phyloP scores from a whole-genome alignment of 2,329 filamentous ascomycete genomes.

The Colletotrichum salicis region DNA sequence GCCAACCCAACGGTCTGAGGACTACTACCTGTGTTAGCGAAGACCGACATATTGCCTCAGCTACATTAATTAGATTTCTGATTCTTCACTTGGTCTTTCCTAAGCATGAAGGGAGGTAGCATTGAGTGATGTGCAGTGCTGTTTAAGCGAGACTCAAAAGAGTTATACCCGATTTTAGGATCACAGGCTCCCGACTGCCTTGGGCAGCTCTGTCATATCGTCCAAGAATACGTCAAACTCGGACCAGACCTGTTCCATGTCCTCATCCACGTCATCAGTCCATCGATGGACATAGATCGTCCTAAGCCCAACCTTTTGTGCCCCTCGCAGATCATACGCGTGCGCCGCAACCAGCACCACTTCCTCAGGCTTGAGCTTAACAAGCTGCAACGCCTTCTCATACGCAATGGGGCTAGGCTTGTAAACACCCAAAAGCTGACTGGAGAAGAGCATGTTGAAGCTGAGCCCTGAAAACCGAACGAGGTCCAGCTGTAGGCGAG shows the following conservation, averaged over 20 bases:
- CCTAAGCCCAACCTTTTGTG: conserved; percentile 58
- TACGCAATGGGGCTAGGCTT: conserved; percentile 62
- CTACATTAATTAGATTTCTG: not conserved
- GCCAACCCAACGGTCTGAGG: conserved; percentile 27
- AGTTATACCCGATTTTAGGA: not conserved
- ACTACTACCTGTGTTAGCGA: not conserved
- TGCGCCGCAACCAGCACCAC: conserved; percentile 65
- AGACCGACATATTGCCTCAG: not conserved
- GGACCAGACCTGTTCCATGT: conserved; percentile 50
- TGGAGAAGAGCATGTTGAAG: conserved; percentile 65
- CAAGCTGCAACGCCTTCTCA: conserved; percentile 53
- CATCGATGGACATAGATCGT: conserved; percentile 63
- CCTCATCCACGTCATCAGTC: conserved; percentile 63
- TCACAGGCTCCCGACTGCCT: conserved; percentile 23
- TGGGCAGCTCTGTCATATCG: conserved; percentile 36
- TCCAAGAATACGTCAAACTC: conserved; percentile 52
- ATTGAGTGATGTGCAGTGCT: too few species aligned
- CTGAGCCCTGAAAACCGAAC: conserved; percentile 55
- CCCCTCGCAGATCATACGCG: conserved; percentile 63
- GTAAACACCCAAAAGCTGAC: conserved; percentile 59
- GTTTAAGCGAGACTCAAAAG: too few species aligned
- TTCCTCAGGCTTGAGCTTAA: conserved; percentile 57
- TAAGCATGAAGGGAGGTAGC: too few species aligned
- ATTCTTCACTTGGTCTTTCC: not conserved
- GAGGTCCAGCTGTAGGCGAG: conserved; percentile 64